Evolutionary conservation across 768 basidiomycete genomes (phyloP).

Genomic region (Lactarius akahatsu): DNA sequence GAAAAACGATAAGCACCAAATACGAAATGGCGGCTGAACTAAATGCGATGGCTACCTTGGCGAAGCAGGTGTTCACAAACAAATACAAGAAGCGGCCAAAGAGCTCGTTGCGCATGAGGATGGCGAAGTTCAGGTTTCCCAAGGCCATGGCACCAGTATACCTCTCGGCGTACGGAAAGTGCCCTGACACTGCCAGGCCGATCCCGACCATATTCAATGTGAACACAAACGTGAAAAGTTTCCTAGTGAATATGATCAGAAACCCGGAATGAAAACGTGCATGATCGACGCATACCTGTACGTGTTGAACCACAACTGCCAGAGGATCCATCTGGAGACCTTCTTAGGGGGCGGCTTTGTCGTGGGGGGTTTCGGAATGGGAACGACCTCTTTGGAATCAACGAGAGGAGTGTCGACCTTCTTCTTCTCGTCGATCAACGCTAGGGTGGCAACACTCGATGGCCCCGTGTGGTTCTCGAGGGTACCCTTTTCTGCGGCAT

Average conservation of each 20-base stretch:
- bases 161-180: constrained; percentile 64
- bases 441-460: constrained; percentile 16
- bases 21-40: constrained; percentile 7
- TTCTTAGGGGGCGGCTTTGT: constrained; percentile 45
- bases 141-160: constrained; percentile 72
- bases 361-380: constrained; percentile 34
- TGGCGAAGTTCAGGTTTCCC: constrained; percentile 69
- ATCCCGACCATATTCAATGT: constrained; percentile 60
- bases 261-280: constrained; percentile 7
- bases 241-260: constrained; percentile 43
- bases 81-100: constrained; percentile 77
- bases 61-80: constrained; percentile 68
- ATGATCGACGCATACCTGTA: constrained; percentile 51
- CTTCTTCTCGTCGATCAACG: constrained; percentile 31
- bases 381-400: constrained; percentile 38
- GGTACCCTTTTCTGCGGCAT: constrained; percentile 37
- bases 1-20: constrained; percentile 9
- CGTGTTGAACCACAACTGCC: constrained; percentile 75
- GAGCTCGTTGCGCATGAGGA: constrained; percentile 78
- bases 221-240: constrained; percentile 68
- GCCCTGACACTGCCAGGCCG: constrained; percentile 56
- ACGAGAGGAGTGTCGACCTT: constrained; percentile 32
- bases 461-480: constrained; percentile 28
- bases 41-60: constrained; percentile 50
- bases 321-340: constrained; percentile 57